Evolutionary conservation across 2,329 filamentous ascomycete genomes (phyloP), one percentile per base, ranked within the genome.

Genomic region (Pseudogymnoascus sp.): DNA sequence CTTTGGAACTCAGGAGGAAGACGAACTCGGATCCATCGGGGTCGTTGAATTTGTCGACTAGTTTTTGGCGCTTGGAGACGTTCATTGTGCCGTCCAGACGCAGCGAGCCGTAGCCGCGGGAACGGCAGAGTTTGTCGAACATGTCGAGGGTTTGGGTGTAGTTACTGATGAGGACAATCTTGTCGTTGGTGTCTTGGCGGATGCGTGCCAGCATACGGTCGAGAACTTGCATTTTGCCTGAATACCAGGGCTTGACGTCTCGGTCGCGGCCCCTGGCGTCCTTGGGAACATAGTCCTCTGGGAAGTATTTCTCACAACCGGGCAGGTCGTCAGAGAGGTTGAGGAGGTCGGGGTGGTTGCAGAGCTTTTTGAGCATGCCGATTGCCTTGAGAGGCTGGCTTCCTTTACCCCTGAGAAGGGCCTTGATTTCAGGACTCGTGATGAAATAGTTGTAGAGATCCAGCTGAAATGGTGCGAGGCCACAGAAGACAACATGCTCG

Each of bases 401-500:
- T 26, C 92, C 93, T 75, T 97, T 97, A 64, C 94, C 94, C 66
- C 90, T 86, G 36, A 99, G 82, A 47, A 99, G 79, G 60, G 89
- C 92, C 72, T 95, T 92, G 70, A 99, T 97, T 64, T 96, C 90
- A 0, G 94, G 93, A 63, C 92, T 97, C 58, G 89, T 90, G 74
- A 99, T 92, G 74, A 99, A 99, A 74, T 97, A 90, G 70, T 96
- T 96, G 79, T 99, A 99, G 1, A 99, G 79, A 66, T 90, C 90
- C 61, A 92, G 82, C 74, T 99, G 94, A 76, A 99, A 97, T 0
- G 90, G 89, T 13, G 94, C 89, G 50, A 96, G 81, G 68, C 93
- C 93, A 80, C 94, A 99, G 76, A 99, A 99, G 0, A 99, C 94
- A 31, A 99, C 94, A 72, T 99, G 94, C 74, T 99, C 94, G 75